Percentiles rank a stretch among this genome's conserved stretches.
phyloP scores from a whole-genome alignment of 2,329 filamentous ascomycete genomes.

The Colletotrichum kahawae region DNA sequence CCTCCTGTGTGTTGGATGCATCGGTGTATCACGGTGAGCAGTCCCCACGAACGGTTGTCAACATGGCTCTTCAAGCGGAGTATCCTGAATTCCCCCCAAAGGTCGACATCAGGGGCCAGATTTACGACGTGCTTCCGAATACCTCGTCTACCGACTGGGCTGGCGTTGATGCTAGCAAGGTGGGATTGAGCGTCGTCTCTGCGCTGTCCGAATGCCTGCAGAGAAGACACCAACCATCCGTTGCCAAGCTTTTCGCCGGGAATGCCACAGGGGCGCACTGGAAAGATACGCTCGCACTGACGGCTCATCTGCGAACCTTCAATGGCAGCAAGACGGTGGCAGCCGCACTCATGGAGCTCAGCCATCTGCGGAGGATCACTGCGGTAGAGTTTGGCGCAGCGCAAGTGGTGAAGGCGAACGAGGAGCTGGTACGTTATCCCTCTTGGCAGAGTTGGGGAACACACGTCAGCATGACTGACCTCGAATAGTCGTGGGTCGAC shows the following conservation, averaged over 20 bases:
- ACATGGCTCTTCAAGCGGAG: background rate
- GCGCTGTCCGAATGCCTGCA: background rate
- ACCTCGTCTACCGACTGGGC: background rate
- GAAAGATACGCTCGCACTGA: conserved; percentile 19
- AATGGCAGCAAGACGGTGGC: background rate
- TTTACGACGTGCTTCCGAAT: conserved; percentile 9
- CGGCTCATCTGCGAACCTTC: conserved; percentile 18
- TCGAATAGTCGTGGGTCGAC: background rate
- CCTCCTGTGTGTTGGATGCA: background rate
- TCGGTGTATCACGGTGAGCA: background rate
- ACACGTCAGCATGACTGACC: background rate
- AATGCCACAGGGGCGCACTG: background rate
- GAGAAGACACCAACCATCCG: background rate
- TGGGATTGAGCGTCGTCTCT: background rate
- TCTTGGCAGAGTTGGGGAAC: background rate
- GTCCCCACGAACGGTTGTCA: background rate
- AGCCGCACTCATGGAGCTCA: background rate
- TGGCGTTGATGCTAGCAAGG: background rate
- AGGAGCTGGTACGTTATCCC: background rate
- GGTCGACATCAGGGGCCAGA: conserved; percentile 7
- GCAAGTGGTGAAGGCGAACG: conserved; percentile 1
- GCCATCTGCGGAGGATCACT: background rate
- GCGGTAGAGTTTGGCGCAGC: background rate
- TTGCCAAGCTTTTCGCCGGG: background rate
- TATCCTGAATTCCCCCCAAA: conserved; percentile 7